A percentile compares a stretch with the other conserved stretches of the same genome.
Evolutionary conservation across 768 basidiomycete species (phyloP).

Genomic region (Boletellus ananiceps): DNA sequence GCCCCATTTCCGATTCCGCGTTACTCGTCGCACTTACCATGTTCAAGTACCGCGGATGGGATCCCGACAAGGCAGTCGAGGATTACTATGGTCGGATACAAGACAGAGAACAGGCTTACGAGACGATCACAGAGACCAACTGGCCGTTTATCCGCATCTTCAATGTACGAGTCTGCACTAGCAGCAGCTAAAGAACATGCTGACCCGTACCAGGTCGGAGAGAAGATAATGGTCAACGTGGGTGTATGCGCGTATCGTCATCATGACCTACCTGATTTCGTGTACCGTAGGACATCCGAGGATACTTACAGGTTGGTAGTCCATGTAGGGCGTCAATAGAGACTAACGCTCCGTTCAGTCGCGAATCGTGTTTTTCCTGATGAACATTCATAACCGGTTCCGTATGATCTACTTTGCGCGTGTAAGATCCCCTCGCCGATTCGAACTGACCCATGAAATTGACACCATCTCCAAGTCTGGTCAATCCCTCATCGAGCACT

Average conservation of each 20-base stretch:
- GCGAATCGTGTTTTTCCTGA: constrained; percentile 95
- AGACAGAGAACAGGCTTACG: constrained; percentile 83
- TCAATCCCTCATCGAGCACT: constrained; percentile 97
- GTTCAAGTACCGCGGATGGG: constrained; percentile 82
- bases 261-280: not conserved
- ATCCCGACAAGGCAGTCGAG: constrained; percentile 84
- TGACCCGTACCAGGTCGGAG: constrained; percentile 63
- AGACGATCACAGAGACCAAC: constrained; percentile 85
- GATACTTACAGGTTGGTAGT: constrained; percentile 73
- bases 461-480: constrained; percentile 62
- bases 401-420: constrained; percentile 96
- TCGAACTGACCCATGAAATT: not conserved
- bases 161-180: constrained; percentile 51
- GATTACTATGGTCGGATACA: constrained; percentile 91
- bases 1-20: constrained; percentile 27
- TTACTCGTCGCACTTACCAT: not conserved
- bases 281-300: constrained; percentile 63
- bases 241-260: constrained; percentile 21
- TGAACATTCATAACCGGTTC: constrained; percentile 96
- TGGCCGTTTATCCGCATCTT: constrained; percentile 94
- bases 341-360: constrained; percentile 47
- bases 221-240: constrained; percentile 93
- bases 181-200: not conserved
- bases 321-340: not conserved
- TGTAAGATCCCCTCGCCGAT: constrained; percentile 41